Conservation (phyloP, 2,329 filamentous ascomycete genomes). For the Colletotrichum phormii region DNA sequence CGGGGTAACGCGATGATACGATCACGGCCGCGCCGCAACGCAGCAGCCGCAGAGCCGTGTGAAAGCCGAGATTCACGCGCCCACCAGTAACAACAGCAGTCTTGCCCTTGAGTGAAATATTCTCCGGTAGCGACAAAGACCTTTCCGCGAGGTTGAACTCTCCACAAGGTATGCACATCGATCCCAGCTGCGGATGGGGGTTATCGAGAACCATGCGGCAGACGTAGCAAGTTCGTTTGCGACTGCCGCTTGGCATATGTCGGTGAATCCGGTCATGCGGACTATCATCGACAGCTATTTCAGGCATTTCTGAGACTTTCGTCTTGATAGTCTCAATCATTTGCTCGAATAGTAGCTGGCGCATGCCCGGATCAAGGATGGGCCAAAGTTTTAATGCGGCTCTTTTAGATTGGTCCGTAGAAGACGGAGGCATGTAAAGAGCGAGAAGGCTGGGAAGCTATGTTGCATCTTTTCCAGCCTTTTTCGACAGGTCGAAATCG, state of each 20-base stretch:
- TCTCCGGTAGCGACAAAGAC: conserved; percentile 43
- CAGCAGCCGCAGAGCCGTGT: conserved; percentile 47
- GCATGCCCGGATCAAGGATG: not conserved
- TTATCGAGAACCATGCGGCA: conserved; percentile 42
- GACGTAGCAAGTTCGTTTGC: conserved; percentile 45
- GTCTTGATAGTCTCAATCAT: conserved; percentile 6
- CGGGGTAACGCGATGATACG: conserved; percentile 49
- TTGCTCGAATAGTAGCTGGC: not conserved
- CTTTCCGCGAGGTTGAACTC: conserved; percentile 47
- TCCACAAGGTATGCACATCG: conserved; percentile 48
- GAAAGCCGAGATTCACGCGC: conserved; percentile 49
- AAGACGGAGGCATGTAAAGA: conserved; percentile 1
- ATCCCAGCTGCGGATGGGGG: conserved; percentile 39
- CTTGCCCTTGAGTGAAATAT: conserved; percentile 41
- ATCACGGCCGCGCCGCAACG: conserved; percentile 49
- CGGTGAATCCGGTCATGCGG: not conserved
- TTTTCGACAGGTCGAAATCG: not conserved
- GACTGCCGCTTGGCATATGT: not conserved
- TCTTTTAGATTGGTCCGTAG: not conserved
- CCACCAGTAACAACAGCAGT: conserved; percentile 50
- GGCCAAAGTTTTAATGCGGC: not conserved
- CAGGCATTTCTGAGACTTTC: not conserved
- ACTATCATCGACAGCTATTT: not conserved
- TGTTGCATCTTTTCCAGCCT: not conserved
- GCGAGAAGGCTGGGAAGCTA: not conserved